Percentiles rank a stretch among this genome's conserved stretches.
Conservation (phyloP, 1,284 basidiomycete genomes). For the Sphaerobolus stellatus region DNA sequence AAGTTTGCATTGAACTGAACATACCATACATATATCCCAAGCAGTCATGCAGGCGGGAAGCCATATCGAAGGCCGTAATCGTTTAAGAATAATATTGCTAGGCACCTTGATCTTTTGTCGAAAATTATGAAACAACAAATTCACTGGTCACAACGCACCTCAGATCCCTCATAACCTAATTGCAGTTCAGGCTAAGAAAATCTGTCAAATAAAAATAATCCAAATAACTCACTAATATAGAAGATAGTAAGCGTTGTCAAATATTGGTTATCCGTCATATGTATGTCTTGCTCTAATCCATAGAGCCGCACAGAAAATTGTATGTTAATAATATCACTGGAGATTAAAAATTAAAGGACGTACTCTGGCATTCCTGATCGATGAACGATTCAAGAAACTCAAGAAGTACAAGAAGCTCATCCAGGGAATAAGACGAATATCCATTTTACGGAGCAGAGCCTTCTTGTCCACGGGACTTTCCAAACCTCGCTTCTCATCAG, state of each 20-base stretch:
- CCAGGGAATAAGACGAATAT: conserved; percentile 55
- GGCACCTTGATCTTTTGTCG: neutral
- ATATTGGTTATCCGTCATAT: conserved; percentile 52
- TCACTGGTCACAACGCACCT: conserved; percentile 34
- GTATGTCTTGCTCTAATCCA: conserved; percentile 44
- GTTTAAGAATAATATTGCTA: conserved; percentile 48
- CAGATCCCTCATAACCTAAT: conserved; percentile 30
- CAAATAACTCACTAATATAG: conserved; percentile 37
- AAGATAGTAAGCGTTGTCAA: conserved; percentile 55
- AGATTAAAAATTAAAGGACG: conserved; percentile 23
- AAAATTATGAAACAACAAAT: neutral
- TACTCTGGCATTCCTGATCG: conserved; percentile 65
- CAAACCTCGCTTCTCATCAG: too few species aligned
- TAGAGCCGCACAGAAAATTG: conserved; percentile 42
- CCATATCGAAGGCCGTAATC: conserved; percentile 59
- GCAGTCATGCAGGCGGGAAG: conserved; percentile 52
- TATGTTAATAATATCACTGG: conserved; percentile 11
- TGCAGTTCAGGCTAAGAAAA: conserved; percentile 17
- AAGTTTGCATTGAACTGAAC: neutral
- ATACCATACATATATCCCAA: conserved; percentile 61
- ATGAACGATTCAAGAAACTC: conserved; percentile 61
- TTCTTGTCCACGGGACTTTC: conserved; percentile 51
- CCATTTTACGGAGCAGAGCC: conserved; percentile 50
- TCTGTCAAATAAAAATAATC: conserved; percentile 35
- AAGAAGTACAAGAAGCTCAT: conserved; percentile 60